Conservation (phyloP, 768 basidiomycete genomes). For the Hypholoma sublateritium region DNA sequence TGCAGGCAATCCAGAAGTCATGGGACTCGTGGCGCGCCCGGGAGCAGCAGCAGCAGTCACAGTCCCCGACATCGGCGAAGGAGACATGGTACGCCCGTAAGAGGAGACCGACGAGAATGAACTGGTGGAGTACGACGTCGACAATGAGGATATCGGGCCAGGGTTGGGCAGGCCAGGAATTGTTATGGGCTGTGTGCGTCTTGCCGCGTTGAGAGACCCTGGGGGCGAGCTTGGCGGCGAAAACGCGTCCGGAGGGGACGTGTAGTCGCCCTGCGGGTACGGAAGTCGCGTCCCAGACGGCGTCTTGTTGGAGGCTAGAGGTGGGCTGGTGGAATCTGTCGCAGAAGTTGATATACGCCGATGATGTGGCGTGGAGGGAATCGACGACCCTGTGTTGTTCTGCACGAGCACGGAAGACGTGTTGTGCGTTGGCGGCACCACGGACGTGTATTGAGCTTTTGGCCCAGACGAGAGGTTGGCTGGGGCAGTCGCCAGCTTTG, state of each 20-base stretch:
- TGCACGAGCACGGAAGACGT: slow-evolving; percentile 45
- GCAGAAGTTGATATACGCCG: slow-evolving; percentile 44
- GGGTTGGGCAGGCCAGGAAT: slow-evolving; percentile 39
- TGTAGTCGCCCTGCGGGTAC: slow-evolving; percentile 83
- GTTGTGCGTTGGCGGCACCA: slow-evolving; percentile 44
- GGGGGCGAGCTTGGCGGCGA: slow-evolving; percentile 46
- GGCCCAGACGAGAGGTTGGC: slow-evolving; percentile 52
- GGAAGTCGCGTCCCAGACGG: slow-evolving; percentile 60
- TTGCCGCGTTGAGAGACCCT: slow-evolving; percentile 54
- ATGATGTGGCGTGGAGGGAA: slow-evolving; percentile 37
- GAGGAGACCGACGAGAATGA: slow-evolving; percentile 30
- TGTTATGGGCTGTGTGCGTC: slow-evolving; percentile 44
- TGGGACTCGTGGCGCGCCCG: slow-evolving; percentile 21
- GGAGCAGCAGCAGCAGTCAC: slow-evolving; percentile 6
- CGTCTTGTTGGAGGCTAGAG: slow-evolving; percentile 48
- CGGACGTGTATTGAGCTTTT: slow-evolving; percentile 43
- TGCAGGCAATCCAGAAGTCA: slow-evolving; percentile 35
- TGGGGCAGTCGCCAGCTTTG: slow-evolving; percentile 59
- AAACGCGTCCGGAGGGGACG: slow-evolving; percentile 57
- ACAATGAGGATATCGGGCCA: slow-evolving; percentile 16
- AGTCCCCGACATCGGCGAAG: slow-evolving; percentile 12
- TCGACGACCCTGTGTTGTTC: slow-evolving; percentile 24
- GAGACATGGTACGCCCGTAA: slow-evolving; percentile 27
- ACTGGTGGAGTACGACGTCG: slow-evolving; percentile 17
- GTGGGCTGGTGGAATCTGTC: slow-evolving; percentile 65